Evolutionary conservation across 2,329 filamentous ascomycete genomes (phyloP).

Genomic region (Fusarium nygamai): DNA sequence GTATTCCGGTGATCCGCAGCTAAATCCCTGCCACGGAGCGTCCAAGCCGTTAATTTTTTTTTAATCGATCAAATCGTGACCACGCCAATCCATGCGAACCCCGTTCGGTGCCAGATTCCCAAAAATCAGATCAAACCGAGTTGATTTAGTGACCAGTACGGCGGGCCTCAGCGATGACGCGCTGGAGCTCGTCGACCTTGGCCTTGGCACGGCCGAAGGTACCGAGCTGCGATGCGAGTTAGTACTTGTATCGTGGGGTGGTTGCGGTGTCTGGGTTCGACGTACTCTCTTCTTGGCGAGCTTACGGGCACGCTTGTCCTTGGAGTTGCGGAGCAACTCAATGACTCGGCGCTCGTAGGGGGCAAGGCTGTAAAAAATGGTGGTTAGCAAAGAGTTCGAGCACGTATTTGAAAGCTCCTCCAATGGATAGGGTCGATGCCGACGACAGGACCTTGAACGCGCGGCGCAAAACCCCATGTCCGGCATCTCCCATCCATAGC

Average conservation of each 20-base stretch:
- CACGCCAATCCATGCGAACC: constrained; percentile 51
- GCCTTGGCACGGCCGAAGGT: constrained; percentile 98
- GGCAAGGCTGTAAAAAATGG: constrained; percentile 68
- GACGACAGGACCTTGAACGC: neutral
- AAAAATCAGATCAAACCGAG: constrained; percentile 41
- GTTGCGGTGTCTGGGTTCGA: constrained; percentile 40
- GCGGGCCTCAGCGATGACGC: constrained; percentile 97
- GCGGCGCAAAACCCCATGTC: neutral
- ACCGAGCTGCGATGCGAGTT: constrained; percentile 74
- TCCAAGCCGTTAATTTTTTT: constrained; percentile 47
- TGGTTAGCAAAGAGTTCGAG: constrained; percentile 41
- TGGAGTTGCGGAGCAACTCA: constrained; percentile 98
- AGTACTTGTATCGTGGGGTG: constrained; percentile 26
- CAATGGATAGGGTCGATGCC: neutral
- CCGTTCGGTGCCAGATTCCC: constrained; percentile 43
- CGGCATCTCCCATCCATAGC: neutral
- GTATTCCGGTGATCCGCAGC: constrained; percentile 50
- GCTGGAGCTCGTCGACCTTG: constrained; percentile 99
- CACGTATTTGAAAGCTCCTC: neutral
- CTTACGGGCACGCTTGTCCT: constrained; percentile 99
- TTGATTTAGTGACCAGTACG: constrained; percentile 69
- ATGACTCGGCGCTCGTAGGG: constrained; percentile 99
- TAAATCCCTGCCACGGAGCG: constrained; percentile 44
- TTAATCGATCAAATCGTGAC: constrained; percentile 49
- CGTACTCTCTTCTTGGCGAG: constrained; percentile 98